A percentile compares a stretch with the other conserved stretches of the same genome.
phyloP scores from a whole-genome alignment of 345 rosid species.

The Cardiospermum halicacabum region DNA sequence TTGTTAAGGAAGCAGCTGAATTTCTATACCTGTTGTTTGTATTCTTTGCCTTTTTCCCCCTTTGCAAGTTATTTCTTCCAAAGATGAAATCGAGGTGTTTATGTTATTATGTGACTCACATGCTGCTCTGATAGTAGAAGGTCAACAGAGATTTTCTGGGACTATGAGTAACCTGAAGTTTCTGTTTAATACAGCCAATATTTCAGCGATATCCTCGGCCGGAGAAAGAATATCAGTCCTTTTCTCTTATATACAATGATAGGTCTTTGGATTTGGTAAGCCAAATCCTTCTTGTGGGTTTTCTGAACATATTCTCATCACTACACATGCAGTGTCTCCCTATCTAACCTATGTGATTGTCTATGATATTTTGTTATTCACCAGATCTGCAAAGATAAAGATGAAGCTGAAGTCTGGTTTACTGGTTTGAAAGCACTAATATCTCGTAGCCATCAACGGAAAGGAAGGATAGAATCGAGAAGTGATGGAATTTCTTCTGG shows the following conservation, averaged over 20 bases:
- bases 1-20: slow-evolving; percentile 3
- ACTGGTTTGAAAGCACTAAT: slow-evolving; percentile 69
- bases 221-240: slow-evolving; percentile 83
- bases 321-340: background rate
- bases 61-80: background rate
- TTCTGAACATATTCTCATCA: background rate
- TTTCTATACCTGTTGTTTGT: slow-evolving; percentile 11
- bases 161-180: background rate
- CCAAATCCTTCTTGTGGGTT: background rate
- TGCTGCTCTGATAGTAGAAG: slow-evolving; percentile 1
- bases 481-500: slow-evolving; percentile 71
- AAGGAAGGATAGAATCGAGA: slow-evolving; percentile 55
- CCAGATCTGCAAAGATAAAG: slow-evolving; percentile 82
- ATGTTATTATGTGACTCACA: background rate
- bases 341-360: background rate
- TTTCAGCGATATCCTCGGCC: slow-evolving; percentile 82
- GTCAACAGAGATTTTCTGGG: background rate
- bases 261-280: slow-evolving; percentile 74
- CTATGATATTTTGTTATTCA: background rate
- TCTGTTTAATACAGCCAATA: slow-evolving; percentile 48
- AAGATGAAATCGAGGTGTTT: background rate
- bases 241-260: slow-evolving; percentile 69
- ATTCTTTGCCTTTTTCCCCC: background rate
- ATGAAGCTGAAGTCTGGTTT: slow-evolving; percentile 86
- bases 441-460: slow-evolving; percentile 48